phyloP scores from a whole-genome alignment of 208 protist genomes.

The Crithidia sp. region DNA sequence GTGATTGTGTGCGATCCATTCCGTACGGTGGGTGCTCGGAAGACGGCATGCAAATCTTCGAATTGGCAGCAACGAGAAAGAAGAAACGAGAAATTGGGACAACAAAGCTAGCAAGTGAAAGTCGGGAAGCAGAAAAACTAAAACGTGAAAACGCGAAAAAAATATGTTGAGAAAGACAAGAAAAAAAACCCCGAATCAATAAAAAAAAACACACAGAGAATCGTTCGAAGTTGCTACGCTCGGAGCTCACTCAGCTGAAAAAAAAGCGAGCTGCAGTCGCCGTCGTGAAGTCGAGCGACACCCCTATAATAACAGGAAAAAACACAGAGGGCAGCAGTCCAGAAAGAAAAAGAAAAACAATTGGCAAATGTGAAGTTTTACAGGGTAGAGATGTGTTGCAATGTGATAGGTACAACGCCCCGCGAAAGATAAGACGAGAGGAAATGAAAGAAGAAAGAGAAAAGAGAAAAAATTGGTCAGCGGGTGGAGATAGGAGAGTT shows the following conservation, averaged over 20 bases:
- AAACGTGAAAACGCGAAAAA: too few species aligned
- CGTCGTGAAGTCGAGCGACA: too few species aligned
- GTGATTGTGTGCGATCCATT: not conserved
- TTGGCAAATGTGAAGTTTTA: not conserved
- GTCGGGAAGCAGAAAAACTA: not conserved
- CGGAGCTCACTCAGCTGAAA: too few species aligned
- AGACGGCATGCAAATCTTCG: not conserved
- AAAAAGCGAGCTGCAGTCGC: too few species aligned
- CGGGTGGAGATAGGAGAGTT: too few species aligned
- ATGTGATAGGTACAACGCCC: too few species aligned
- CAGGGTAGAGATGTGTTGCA: too few species aligned
- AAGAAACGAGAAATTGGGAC: not conserved
- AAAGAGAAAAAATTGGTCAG: not conserved
- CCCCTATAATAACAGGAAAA: not conserved
- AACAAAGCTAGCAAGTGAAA: not conserved
- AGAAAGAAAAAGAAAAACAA: not conserved
- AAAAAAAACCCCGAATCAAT: too few species aligned
- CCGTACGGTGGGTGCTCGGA: constrained; percentile 6
- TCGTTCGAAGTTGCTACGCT: too few species aligned
- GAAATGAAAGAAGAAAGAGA: not conserved
- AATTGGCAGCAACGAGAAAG: not conserved
- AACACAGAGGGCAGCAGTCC: not conserved
- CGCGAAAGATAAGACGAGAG: not conserved
- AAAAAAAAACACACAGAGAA: too few species aligned
- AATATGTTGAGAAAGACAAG: too few species aligned